These are phyloP conservation scores for Auriscalpium vulgare DNA, from an alignment of 768 basidiomycete genomes.

Conservation along the genomic window DNA sequence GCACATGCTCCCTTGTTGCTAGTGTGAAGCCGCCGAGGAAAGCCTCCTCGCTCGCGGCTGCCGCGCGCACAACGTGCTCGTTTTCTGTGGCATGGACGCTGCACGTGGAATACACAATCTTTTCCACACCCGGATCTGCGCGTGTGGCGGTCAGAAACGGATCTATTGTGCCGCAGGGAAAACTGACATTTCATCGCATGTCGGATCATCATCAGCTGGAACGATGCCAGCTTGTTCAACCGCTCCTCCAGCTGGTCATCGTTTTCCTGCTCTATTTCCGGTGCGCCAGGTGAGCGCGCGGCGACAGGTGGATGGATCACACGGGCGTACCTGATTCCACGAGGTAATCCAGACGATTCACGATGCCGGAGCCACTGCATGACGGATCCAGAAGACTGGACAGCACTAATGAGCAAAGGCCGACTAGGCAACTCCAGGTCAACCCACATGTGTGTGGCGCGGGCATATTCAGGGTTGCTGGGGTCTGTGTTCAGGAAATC, in stretches of 20 bases:
- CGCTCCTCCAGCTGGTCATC: conserved; percentile 56
- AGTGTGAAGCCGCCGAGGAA: conserved; percentile 50
- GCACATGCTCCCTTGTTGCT: conserved; percentile 55
- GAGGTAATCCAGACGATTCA: conserved; percentile 82
- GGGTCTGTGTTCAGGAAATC: conserved; percentile 87
- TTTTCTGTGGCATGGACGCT: conserved; percentile 89
- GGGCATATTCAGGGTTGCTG: conserved; percentile 45
- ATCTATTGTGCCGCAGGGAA: background rate
- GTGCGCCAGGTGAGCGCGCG: background rate
- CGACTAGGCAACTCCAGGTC: background rate
- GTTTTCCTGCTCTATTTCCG: conserved; percentile 40
- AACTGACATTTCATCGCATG: conserved; percentile 90
- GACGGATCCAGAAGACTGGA: conserved; percentile 87
- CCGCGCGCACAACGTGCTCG: conserved; percentile 78
- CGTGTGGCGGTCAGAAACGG: background rate
- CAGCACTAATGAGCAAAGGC: background rate
- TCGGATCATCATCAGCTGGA: conserved; percentile 85
- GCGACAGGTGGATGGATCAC: conserved; percentile 1
- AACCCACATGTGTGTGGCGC: conserved; percentile 82
- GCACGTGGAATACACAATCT: conserved; percentile 97
- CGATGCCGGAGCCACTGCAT: conserved; percentile 91
- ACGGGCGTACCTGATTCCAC: conserved; percentile 54
- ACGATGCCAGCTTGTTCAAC: conserved; percentile 74
- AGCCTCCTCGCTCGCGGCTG: conserved; percentile 68
- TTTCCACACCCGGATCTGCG: conserved; percentile 65